Conservation (phyloP, 78 protist genomes). For the Planoprotostelium fungivorum region DNA sequence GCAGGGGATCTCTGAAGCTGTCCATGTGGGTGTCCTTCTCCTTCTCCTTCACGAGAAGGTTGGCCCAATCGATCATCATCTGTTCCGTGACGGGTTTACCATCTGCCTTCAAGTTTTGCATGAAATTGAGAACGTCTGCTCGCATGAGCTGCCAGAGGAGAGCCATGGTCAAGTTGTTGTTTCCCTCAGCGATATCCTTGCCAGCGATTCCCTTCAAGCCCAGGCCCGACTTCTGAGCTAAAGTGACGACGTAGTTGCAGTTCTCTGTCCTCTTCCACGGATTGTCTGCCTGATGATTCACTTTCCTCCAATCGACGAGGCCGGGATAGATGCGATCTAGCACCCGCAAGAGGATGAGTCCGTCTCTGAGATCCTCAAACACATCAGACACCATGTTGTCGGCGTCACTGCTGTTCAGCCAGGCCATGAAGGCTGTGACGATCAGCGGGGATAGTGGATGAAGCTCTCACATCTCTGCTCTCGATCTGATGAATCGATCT, state of each 20-base stretch:
- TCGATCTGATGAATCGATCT: background rate
- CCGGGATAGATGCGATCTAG: constrained; percentile 70
- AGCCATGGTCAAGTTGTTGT: constrained; percentile 74
- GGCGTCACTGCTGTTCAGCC: constrained; percentile 69
- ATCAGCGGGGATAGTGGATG: background rate
- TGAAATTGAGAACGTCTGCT: constrained; percentile 42
- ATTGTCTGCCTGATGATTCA: constrained; percentile 39
- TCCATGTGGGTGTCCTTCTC: constrained; percentile 4
- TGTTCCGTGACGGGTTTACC: constrained; percentile 46
- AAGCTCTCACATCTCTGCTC: background rate
- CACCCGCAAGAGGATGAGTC: constrained; percentile 41
- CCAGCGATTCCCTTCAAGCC: constrained; percentile 81
- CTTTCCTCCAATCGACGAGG: constrained; percentile 39
- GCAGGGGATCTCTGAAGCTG: constrained; percentile 51
- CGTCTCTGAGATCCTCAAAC: constrained; percentile 57
- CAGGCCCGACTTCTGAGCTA: constrained; percentile 54
- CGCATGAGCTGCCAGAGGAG: constrained; percentile 87
- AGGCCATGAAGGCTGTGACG: constrained; percentile 35
- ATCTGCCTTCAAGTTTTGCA: constrained; percentile 24
- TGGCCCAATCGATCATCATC: constrained; percentile 77
- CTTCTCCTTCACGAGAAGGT: constrained; percentile 6
- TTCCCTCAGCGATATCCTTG: constrained; percentile 78
- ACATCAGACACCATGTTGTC: constrained; percentile 40
- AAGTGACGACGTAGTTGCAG: constrained; percentile 74
- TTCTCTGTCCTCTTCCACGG: constrained; percentile 73